Evolutionary conservation across 1,284 basidiomycete species (phyloP).

Genomic region (Boletus calvinii): DNA sequence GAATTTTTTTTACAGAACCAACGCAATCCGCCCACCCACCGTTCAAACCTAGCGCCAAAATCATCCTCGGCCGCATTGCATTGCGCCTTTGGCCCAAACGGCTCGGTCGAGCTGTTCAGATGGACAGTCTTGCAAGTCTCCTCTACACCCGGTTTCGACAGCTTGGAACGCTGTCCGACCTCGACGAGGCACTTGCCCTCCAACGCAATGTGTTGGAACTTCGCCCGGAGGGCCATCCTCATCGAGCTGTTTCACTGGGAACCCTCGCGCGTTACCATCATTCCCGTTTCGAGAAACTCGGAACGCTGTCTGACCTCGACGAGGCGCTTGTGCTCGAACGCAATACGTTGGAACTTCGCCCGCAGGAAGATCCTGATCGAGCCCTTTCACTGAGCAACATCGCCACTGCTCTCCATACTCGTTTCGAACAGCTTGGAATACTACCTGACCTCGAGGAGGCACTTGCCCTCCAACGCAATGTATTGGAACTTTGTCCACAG

Average conservation of each 20-base stretch:
- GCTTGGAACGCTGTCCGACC: neutral
- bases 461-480: no score
- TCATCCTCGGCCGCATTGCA: neutral
- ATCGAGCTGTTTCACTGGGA: neutral
- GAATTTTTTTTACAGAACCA: neutral
- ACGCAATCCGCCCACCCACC: neutral
- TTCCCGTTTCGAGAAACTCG: neutral
- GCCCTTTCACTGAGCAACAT: neutral
- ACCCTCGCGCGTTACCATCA: neutral
- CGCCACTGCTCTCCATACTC: neutral
- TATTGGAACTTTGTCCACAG: no score
- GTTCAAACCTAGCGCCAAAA: neutral
- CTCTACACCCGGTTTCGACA: neutral
- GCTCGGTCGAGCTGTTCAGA: neutral
- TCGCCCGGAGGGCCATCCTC: neutral
- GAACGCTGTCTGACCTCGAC: neutral
- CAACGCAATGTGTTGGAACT: neutral
- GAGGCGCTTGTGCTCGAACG: neutral
- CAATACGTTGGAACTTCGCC: neutral
- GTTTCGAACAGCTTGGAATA: no score
- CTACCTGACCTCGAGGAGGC: no score
- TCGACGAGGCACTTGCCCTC: neutral
- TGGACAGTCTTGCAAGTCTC: neutral
- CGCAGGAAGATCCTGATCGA: neutral
- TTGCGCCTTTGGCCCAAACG: neutral